Base-by-base conservation (phyloP, 163 green algal genomes). In the Volvox carteri region DNA sequence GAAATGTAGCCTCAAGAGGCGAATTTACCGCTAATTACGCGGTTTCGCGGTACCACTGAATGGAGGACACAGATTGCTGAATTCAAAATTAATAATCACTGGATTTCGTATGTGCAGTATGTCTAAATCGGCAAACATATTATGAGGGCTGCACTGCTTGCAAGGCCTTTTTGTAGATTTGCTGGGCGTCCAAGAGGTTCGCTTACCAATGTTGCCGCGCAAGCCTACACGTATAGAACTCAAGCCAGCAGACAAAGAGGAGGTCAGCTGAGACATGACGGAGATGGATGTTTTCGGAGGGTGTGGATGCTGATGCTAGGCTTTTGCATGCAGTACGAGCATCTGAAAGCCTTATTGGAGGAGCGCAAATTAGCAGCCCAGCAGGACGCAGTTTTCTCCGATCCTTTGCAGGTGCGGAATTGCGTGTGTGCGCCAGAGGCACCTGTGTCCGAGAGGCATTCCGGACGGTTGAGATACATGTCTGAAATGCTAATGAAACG, bases 181-280 rank as follows among this genome's bases (percentile, higher is more conserved):
- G 37, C 35, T 52, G 37, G 70, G 54, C 77, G 77, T 35, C 62
- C 19, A 30, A 21, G 23, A 21, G 18, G 35, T 56, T 33, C 30
- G 81, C 35, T 56, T 56, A 0, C 33, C 25, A 12, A 98, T 98
- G 96, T 93, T 98, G 19, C 92, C 93, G 6, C 80, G 93, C 7
- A 94, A 96, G 84, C 96, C 95, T n/a, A 98, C 96, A 2, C 89
- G 94, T 28, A 95, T 98, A 35, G 95, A 98, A 76, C 91, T 98
- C 30, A 96, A 95, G 58, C 84, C 92, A 21, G 93, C 97, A 28
- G 96, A 98, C 92, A 97, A 96, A 48, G 96, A 98, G 44, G 96
- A 98, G 95, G 95, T 97, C 52, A 74, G 79, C 46, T 1, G 7
- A 39, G 5, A 30, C 37, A 37, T 28, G 68, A 52, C 9, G 4